A percentile compares a stretch with the other conserved stretches of the same genome.
phyloP scores from a whole-genome alignment of 75 land plant species.

The Cryptomeria japonica region DNA sequence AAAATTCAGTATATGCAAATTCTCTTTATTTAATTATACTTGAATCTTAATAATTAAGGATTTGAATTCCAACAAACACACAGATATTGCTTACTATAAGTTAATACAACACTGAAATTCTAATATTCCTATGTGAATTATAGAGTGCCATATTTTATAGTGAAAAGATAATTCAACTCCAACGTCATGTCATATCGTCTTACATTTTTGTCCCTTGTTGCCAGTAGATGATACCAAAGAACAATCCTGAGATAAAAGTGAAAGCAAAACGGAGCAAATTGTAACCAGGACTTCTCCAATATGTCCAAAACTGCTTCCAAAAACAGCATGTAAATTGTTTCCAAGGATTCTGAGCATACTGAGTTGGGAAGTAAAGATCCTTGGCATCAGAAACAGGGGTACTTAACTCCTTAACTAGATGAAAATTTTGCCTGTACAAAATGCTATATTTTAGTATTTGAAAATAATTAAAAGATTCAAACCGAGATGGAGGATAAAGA shows the following conservation, averaged over 20 bases:
- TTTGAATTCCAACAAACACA: not conserved
- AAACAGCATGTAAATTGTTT: constrained; percentile 24
- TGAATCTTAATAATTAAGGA: not conserved
- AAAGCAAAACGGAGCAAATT: constrained; percentile 31
- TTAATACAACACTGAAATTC: not conserved
- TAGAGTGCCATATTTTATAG: not conserved
- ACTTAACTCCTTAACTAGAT: constrained; percentile 23
- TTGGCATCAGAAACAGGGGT: constrained; percentile 19
- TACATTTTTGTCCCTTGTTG: constrained; percentile 29
- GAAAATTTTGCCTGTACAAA: constrained; percentile 18
- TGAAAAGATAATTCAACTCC: not conserved
- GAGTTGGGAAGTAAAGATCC: constrained; percentile 34
- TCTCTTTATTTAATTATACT: not conserved
- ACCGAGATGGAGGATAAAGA: not conserved
- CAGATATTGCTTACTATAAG: not conserved
- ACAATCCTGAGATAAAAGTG: constrained; percentile 14
- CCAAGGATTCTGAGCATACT: constrained; percentile 18
- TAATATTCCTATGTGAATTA: not conserved
- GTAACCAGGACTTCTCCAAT: constrained; percentile 38
- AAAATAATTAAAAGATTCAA: not conserved
- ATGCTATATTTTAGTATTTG: not conserved
- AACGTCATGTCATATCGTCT: not conserved
- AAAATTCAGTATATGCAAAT: not conserved
- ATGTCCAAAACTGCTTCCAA: constrained; percentile 35
- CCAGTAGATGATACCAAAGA: constrained; percentile 35